Evolutionary conservation across 495 filamentous ascomycete species (phyloP), one percentile per base, ranked within the genome.

Genomic region (Aspergillus hancockii): DNA sequence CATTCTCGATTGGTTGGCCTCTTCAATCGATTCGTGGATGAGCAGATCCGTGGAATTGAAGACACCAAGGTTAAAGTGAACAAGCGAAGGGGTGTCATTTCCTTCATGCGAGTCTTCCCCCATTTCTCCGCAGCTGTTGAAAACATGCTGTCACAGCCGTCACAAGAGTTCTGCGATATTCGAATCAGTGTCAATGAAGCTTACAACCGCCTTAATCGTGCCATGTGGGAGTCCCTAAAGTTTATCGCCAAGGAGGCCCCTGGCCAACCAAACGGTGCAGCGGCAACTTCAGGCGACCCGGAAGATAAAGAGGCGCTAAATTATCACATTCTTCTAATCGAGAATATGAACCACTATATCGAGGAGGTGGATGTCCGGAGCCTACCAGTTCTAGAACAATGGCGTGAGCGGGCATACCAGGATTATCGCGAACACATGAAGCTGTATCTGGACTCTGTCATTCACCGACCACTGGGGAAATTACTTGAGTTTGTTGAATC

Each of bases 61-160:
- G 93, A 98, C 56, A 97, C 93, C n/a, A 97, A 97, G 73, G 93
- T 98, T 64, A 97, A 96, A 74, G 90, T 97, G 74, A 97, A 97
- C 78, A 98, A 97, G 79, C 87, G 93, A 58, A 97, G 95, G 74
- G 93, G 93, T 14, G 91, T 98, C 61, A 97, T 97, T 64, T 86
- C 84, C 9, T 97, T 98, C 71, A 92, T 97, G 76, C 87, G 91
- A 49, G 88, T 91, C 40, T 97, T 98, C 79, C 93, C 93, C 0
- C 80, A 89, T 61, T 96, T 96, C 75, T 87, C 85, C 14, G 71
- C 82, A 2, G 86, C 89, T 1, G 81, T 96, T 6, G 92, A 96
- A 72, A 92, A 85, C 70, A 91, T 93, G 87, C 82, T 96, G 31
- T 61, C 73, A n/a, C 69, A 75, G 7, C 70, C 75, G 10, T 69